These are phyloP conservation scores for Trypanosomatidae sp. DNA, from an alignment of 208 protist species.

Conservation along the genomic window DNA sequence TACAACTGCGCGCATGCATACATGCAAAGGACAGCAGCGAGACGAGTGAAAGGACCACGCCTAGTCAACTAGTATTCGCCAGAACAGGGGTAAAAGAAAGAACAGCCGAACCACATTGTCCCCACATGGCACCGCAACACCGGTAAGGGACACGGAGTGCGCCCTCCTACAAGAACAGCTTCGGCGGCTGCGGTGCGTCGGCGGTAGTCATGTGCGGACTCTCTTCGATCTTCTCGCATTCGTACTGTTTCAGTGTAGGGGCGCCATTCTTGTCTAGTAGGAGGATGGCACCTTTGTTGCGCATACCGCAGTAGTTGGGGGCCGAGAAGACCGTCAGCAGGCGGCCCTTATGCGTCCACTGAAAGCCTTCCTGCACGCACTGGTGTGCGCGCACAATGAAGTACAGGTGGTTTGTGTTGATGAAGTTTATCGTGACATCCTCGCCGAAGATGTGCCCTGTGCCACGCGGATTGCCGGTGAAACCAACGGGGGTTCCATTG, in stretches of 20 bases:
- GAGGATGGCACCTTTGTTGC: slow-evolving; percentile 98
- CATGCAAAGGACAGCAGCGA: neutral
- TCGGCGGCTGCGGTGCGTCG: slow-evolving; percentile 17
- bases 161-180: slow-evolving; percentile 18
- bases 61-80: neutral
- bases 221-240: slow-evolving; percentile 22
- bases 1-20: neutral
- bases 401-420: slow-evolving; percentile 96
- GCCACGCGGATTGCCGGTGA: slow-evolving; percentile 97
- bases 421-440: slow-evolving; percentile 96
- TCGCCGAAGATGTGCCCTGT: slow-evolving; percentile 98
- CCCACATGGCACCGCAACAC: neutral
- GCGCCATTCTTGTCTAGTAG: slow-evolving; percentile 51
- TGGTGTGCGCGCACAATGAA: slow-evolving; percentile 99
- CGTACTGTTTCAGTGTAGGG: slow-evolving; percentile 70
- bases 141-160: neutral
- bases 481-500: slow-evolving; percentile 79
- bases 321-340: slow-evolving; percentile 99
- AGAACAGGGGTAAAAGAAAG: neutral
- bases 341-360: slow-evolving; percentile 98
- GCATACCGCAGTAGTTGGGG: slow-evolving; percentile 99
- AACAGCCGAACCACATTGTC: neutral
- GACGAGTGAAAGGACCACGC: neutral
- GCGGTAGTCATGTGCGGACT: slow-evolving; percentile 11
- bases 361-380: slow-evolving; percentile 97